Percentiles rank a stretch among this genome's conserved stretches.
Evolutionary conservation across 2,329 filamentous ascomycete genomes (phyloP).

Genomic region (Dactylonectria estremocensis): DNA sequence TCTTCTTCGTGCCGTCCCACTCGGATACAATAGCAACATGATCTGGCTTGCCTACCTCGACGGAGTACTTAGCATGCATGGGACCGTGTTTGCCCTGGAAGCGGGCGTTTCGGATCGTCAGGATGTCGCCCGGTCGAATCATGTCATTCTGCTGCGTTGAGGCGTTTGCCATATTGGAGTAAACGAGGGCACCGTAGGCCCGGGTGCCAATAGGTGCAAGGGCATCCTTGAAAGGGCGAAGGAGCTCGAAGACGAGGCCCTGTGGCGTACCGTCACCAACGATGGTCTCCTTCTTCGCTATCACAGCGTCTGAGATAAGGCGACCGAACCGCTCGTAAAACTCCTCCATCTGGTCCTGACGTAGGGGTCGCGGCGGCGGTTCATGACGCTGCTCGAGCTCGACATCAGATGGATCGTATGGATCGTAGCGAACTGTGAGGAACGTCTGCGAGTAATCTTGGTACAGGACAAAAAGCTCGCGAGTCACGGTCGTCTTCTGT

Average conservation of each 20-base stretch:
- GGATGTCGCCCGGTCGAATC: constrained; percentile 92
- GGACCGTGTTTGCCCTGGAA: constrained; percentile 96
- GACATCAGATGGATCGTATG: constrained; percentile 80
- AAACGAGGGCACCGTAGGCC: constrained; percentile 92
- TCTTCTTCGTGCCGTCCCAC: constrained; percentile 99
- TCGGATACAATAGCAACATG: constrained; percentile 94
- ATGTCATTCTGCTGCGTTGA: constrained; percentile 92
- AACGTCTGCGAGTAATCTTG: constrained; percentile 97
- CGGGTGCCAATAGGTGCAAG: constrained; percentile 89
- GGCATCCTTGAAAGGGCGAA: constrained; percentile 80
- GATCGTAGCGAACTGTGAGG: constrained; percentile 85
- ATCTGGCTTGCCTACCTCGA: constrained; percentile 89
- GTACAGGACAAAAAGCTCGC: constrained; percentile 90
- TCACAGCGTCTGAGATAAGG: constrained; percentile 80
- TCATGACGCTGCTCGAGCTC: constrained; percentile 90
- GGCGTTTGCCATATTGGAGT: constrained; percentile 95
- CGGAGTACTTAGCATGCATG: constrained; percentile 94
- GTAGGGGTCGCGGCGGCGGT: constrained; percentile 82
- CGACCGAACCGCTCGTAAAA: constrained; percentile 86
- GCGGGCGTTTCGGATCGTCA: constrained; percentile 91
- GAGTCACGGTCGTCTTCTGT: constrained; percentile 80
- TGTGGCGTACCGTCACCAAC: constrained; percentile 89
- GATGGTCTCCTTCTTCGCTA: constrained; percentile 81
- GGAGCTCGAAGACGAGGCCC: constrained; percentile 82
- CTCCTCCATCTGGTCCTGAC: constrained; percentile 93